These are phyloP conservation scores for Colletotrichum eremochloae DNA, from an alignment of 2,329 filamentous ascomycete genomes.

Conservation along the genomic window DNA sequence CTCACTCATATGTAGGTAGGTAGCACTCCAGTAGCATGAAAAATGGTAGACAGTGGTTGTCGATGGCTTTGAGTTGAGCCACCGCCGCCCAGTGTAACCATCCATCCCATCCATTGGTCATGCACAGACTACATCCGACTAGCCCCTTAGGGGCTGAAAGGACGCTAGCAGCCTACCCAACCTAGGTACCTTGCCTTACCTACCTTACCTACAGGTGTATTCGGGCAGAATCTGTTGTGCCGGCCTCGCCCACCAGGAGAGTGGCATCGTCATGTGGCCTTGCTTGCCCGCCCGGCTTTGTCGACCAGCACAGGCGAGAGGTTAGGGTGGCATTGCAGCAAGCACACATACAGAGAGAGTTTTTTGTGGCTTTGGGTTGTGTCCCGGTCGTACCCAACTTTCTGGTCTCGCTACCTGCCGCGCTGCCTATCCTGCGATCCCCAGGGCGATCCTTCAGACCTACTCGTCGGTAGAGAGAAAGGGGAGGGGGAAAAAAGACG, in stretches of 20 bases:
- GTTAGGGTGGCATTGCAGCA: neutral
- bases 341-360: conserved; percentile 22
- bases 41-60: conserved; percentile 3
- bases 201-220: too few relatives aligned
- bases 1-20: neutral
- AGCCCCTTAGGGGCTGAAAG: conserved; percentile 24
- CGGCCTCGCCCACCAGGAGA: too few relatives aligned
- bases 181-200: too few relatives aligned
- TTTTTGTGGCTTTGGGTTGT: conserved; percentile 25
- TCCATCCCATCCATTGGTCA: conserved; percentile 18
- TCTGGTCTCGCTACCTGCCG: conserved; percentile 20
- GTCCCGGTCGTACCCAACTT: conserved; percentile 22
- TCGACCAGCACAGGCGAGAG: too few relatives aligned
- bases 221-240: too few relatives aligned
- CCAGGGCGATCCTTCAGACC: conserved; percentile 12
- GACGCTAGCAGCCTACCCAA: neutral
- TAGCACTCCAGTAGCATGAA: conserved; percentile 11
- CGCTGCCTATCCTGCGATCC: conserved; percentile 28
- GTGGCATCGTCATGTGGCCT: too few relatives aligned
- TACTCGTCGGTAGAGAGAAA: too few relatives aligned
- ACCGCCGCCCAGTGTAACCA: conserved; percentile 31
- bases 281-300: too few relatives aligned
- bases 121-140: conserved; percentile 22
- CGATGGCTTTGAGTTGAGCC: neutral
- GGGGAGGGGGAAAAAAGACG: conserved; percentile 15